Evolutionary conservation across 805 yeast genomes (phyloP), one percentile per base, ranked within the genome.

Genomic region (Lipomyces kockii): DNA sequence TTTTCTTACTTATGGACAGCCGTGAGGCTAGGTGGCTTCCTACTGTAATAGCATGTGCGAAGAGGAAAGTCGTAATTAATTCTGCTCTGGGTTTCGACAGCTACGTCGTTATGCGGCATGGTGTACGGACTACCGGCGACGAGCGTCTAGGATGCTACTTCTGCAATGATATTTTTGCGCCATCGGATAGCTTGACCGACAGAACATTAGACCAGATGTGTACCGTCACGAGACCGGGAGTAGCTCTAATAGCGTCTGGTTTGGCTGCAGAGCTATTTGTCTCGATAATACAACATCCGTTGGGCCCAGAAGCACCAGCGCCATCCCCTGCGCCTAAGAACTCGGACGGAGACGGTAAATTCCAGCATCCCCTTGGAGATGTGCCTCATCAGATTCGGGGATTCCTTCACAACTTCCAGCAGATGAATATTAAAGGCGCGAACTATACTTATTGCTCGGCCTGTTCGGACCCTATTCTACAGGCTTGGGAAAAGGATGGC

Each of bases 1-100:
- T 94, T 0, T 95, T 89, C 73, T 78, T 96, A 39, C 80, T 93
- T 58, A 91, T 93, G 90, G 99, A 95, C 76, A 92, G 98, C 4
- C 83, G 99, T 63, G 99, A 95, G 76, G 86, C 97, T 0, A 83
- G 99, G 71, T 95, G 99, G 99, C 81, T 95, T n/a, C 99, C 99
- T 0, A 89, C 98, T 0, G 86, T 94, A 0, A 78, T 95, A 52
- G 91, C 92, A 0, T 82, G 86, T 63, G 87, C 88, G 1, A 79
- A 84, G 74, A 76, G 83, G 58, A 95, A 95, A 76, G 81, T 86
- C 9, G 97, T 93, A 0, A 85, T 95, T 52, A 95, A 93, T 78
- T 95, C 97, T 0, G 99, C 99, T 0, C 80, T 95, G 46, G 99
- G 99, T 0, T 95, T 93, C 80, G 99, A 94, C 74, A 88, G 96